Conservation (phyloP, 176 grass and related monocot genomes). For the Alopecurus myosuroides region DNA sequence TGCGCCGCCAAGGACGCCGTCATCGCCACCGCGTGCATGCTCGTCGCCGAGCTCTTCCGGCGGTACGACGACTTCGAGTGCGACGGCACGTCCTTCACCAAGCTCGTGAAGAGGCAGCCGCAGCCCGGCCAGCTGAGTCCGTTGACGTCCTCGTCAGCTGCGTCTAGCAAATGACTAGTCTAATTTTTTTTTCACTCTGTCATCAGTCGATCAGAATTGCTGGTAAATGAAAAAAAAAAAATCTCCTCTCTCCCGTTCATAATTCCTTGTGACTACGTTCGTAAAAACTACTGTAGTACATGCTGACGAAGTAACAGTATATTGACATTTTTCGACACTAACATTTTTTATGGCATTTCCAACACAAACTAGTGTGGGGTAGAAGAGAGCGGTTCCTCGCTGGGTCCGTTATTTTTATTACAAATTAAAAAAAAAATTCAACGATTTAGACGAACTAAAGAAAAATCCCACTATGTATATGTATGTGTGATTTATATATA, state of each 20-base stretch:
- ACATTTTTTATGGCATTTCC: no score
- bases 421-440: no score
- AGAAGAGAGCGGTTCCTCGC: no score
- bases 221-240: background rate
- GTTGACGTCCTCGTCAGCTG: background rate
- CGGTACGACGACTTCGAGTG: constrained; percentile 75
- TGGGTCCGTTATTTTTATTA: no score
- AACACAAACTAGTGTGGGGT: no score
- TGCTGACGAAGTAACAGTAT: no score
- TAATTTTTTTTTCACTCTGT: background rate
- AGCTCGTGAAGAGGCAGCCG: constrained; percentile 36
- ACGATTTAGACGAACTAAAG: no score
- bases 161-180: background rate
- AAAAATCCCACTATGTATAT: no score
- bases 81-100: constrained; percentile 33
- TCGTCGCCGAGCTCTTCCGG: constrained; percentile 66
- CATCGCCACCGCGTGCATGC: constrained; percentile 73
- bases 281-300: no score
- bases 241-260: background rate
- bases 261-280: background rate
- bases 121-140: background rate
- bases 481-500: no score
- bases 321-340: no score
- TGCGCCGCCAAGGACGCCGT: constrained; percentile 91
- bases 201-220: background rate